These are phyloP conservation scores for Pelargonium fulgidum DNA, from an alignment of 441 rosid genomes.

Conservation along the genomic window DNA sequence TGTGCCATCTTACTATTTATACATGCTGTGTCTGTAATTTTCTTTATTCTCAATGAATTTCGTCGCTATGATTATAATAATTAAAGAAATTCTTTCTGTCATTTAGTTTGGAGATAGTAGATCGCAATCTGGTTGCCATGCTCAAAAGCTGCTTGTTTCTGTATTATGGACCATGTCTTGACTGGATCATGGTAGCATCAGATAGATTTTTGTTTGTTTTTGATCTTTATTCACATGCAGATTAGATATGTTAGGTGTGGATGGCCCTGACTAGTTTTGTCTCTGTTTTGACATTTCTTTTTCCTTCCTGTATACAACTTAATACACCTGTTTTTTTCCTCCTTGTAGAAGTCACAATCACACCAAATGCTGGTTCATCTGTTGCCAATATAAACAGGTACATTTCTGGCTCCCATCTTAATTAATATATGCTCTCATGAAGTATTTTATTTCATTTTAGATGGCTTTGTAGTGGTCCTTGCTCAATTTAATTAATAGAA, in stretches of 20 bases:
- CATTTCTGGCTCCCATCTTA: not conserved
- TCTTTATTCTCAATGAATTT: not conserved
- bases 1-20: not conserved
- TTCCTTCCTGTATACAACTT: not conserved
- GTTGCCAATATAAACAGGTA: not conserved
- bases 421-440: too few species aligned
- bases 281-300: not conserved
- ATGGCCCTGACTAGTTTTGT: not conserved
- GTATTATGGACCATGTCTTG: not conserved
- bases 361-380: not conserved
- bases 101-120: not conserved
- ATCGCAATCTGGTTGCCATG: not conserved
- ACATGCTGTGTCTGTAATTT: not conserved
- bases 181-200: not conserved
- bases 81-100: not conserved
- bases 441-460: too few species aligned
- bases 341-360: too few species aligned
- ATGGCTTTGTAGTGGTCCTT: too few species aligned
- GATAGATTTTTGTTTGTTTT: not conserved
- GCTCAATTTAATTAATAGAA: too few species aligned
- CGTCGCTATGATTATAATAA: not conserved
- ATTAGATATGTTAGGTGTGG: not conserved
- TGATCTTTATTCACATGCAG: not conserved
- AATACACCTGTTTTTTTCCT: not conserved
- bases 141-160: not conserved